Evolutionary conservation across 148 eudicot species (phyloP), one percentile per base, ranked within the genome.

Genomic region (Silene latifolia): DNA sequence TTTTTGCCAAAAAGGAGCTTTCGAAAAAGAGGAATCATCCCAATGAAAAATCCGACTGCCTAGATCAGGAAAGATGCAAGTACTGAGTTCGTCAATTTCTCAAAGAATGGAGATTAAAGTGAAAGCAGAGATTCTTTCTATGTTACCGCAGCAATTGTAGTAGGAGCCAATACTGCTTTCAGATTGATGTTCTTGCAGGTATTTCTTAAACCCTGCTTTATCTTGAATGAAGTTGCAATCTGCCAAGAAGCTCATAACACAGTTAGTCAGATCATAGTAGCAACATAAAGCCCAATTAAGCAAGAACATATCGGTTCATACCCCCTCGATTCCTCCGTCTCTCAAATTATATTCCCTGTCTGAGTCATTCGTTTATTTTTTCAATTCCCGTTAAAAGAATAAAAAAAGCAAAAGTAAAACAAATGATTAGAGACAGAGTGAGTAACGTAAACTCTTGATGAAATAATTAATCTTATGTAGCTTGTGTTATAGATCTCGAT

Each of bases 111-210:
- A 12, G 25, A 56, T 32, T 19, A 0, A 56, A 54, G 46, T 71
- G 48, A 53, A 7, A 4, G 18, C 7, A 27, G 18, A 29, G 29
- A 66, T 11, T 39, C 39, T 39, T 39, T 39, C 7, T 27, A 68
- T 63, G 71, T 10, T 77, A 83, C 86, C 68, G 83, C 83, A 72
- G 81, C 86, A 60, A 54, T 74, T 29, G 83, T 83, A 39, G 83
- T 78, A 71, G 86, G 86, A 10, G 86, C 77, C 18, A 83, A 64
- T 19, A 83, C 5, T 67, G 78, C 76, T 75, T 81, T 83, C 53
- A 86, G 76, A 62, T 86, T 76, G 2, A 78, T 73, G 73, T 70
- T 73, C 18, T 48, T 53, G 24, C 58, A 44, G 39, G 72, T 24
- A 11, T 7, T 67, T 60, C 12, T 77, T 3, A 77, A 54, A 32